Base-by-base conservation (phyloP, 1,284 basidiomycete genomes). In the Grifola frondosa region DNA sequence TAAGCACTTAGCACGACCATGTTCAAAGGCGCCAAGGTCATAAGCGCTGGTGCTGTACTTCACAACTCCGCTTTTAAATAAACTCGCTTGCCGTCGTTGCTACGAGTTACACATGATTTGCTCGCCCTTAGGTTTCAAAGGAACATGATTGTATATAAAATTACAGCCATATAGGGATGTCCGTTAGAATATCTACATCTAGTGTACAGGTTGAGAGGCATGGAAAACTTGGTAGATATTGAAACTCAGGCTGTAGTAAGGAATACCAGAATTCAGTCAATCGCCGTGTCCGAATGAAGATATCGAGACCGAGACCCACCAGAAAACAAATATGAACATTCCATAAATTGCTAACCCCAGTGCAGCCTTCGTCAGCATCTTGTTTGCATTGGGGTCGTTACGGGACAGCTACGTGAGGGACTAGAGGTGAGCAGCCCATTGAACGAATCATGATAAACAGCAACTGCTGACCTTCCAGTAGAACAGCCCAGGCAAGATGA, bases 401-500 rank as follows among this genome's bases (percentile, higher is more conserved):
- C 82, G 81, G 55, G 89, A 87, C 52, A 97, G 73, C 77, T 89
- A 66, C 50, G 30, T 34, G 33, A 16, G 9, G 37, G 15, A 38
- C 38, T 34, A 37, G 7, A 8, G 12, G 34, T 52, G 16, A 49
- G 41, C 30, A 41, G 49, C 32, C 44, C 34, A 41, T n/a, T 32
- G 30, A n/a, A 34, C 19, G 16, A 13, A 12, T 25, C 28, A 13
- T n/a, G 37, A 21, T 16, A 37, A 20, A 36, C 15, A 28, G 10
- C 16, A 17, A 35, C 7, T 28, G 26, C 68, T 52, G 48, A 84
- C 84, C 83, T 88, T 82, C 84, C 84, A 89, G 63, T 81, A 88
- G 57, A 91, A 81, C 46, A 91, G 62, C 39, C 94, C 93, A 0
- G 97, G 96, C 5, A 99, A 77, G 60, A 99, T 98, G 67, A 99